phyloP scores from a whole-genome alignment of 192 early-diverging fungal genomes.

The Phlyctochytrium arcticum region DNA sequence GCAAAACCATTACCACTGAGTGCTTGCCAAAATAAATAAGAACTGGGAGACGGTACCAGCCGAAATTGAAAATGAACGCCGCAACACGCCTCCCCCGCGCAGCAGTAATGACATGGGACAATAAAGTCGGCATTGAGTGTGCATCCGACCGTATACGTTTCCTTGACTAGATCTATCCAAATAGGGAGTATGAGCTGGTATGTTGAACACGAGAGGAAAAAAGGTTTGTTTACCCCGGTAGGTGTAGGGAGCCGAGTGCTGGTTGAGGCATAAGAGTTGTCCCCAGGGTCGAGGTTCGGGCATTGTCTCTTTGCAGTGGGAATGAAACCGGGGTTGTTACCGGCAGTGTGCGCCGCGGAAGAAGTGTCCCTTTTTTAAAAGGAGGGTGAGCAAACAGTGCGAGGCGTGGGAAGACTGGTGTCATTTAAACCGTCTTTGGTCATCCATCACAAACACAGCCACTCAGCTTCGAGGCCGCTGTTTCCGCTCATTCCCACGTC shows the following conservation, averaged over 20 bases:
- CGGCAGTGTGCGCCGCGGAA: too few species aligned
- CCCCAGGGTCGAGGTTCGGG: too few species aligned
- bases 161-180: slow-evolving; percentile 2
- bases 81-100: slow-evolving; percentile 16
- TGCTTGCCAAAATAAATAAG: neutral
- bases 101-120: neutral
- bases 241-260: neutral
- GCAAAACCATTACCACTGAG: neutral
- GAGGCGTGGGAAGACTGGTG: too few species aligned
- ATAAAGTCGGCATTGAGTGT: slow-evolving; percentile 1
- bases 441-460: too few species aligned
- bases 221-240: neutral
- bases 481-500: too few species aligned
- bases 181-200: neutral
- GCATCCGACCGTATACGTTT: slow-evolving; percentile 5
- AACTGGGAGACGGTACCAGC: neutral
- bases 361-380: too few species aligned
- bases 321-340: too few species aligned
- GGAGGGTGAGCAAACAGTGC: too few species aligned
- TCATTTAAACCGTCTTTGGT: too few species aligned
- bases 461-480: too few species aligned
- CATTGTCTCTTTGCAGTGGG: too few species aligned
- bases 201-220: neutral
- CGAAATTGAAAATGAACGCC: slow-evolving; percentile 8
- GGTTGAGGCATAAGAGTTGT: neutral